phyloP scores from a whole-genome alignment of 768 basidiomycete genomes.

The Brasilioporus rufonigricans region DNA sequence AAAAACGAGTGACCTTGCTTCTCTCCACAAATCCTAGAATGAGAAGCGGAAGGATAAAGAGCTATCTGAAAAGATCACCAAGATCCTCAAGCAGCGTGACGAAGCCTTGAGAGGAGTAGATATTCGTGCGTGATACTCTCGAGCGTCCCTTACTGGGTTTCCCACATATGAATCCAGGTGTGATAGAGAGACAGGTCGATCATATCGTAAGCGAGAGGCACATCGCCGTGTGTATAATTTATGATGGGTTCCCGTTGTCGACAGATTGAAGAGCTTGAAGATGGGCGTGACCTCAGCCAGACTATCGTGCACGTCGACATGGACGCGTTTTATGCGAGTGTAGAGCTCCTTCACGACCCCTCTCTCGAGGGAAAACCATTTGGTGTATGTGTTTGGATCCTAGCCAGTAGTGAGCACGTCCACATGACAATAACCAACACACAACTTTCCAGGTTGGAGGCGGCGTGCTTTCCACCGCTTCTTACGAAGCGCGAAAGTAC shows the following conservation, averaged over 20 bases:
- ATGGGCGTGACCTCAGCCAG: conserved; percentile 74
- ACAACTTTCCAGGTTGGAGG: conserved; percentile 57
- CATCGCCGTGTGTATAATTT: neutral
- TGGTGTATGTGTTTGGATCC: conserved; percentile 45
- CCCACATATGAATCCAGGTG: conserved; percentile 35
- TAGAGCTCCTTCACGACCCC: conserved; percentile 68
- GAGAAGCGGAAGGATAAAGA: conserved; percentile 90
- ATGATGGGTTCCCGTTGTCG: neutral
- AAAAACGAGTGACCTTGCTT: neutral
- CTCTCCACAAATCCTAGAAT: conserved; percentile 46
- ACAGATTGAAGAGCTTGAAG: conserved; percentile 67
- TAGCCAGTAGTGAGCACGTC: neutral
- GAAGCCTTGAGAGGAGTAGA: conserved; percentile 55
- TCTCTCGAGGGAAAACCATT: conserved; percentile 70
- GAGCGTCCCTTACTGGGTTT: neutral
- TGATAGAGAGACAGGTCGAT: conserved; percentile 66
- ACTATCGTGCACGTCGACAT: conserved; percentile 93
- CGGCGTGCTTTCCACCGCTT: conserved; percentile 85
- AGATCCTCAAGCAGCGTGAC: conserved; percentile 63
- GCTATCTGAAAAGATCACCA: conserved; percentile 71
- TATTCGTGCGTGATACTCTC: conserved; percentile 42
- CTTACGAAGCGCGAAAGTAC: conserved; percentile 88
- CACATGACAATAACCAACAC: too few relatives aligned
- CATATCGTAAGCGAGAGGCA: conserved; percentile 52
- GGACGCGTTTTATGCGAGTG: conserved; percentile 89